Evolutionary conservation across 257 asterid species (phyloP).

Genomic region (Leonotis leonurus): DNA sequence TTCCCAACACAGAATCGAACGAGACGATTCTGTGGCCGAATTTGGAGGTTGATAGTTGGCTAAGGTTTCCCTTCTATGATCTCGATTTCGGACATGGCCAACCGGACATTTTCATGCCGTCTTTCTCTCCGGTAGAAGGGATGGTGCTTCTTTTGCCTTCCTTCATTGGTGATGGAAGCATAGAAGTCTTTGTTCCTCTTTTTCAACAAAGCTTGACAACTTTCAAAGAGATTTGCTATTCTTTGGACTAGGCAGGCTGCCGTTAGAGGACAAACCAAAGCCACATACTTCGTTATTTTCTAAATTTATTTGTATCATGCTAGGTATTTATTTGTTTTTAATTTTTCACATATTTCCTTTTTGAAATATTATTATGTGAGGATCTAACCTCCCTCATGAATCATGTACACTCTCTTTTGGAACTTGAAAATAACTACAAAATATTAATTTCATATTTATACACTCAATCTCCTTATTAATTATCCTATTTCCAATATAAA

Average conservation of each 20-base stretch:
- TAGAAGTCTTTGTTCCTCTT: constrained; percentile 52
- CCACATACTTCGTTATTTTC: not conserved
- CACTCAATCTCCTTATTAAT: no score
- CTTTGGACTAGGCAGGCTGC: constrained; percentile 26
- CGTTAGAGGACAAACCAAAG: not conserved
- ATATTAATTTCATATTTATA: no score
- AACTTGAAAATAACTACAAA: no score
- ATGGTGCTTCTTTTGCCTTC: constrained; percentile 56
- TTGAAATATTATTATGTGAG: not conserved
- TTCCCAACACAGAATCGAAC: constrained; percentile 21
- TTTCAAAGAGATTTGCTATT: constrained; percentile 49
- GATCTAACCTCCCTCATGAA: not conserved
- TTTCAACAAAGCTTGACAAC: constrained; percentile 40
- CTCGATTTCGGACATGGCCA: constrained; percentile 64
- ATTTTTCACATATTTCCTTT: not conserved
- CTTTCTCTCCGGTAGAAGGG: constrained; percentile 56
- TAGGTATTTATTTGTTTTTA: not conserved
- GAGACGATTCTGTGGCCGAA: constrained; percentile 45
- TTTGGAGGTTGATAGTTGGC: constrained; percentile 68
- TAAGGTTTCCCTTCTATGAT: constrained; percentile 69
- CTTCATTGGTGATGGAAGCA: constrained; percentile 54
- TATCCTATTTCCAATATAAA: no score
- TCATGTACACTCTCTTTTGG: no score
- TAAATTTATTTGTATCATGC: not conserved
- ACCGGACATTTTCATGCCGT: constrained; percentile 61